Conservation (phyloP, 2,329 filamentous ascomycete genomes). For the Pseudogymnoascus sp. region DNA sequence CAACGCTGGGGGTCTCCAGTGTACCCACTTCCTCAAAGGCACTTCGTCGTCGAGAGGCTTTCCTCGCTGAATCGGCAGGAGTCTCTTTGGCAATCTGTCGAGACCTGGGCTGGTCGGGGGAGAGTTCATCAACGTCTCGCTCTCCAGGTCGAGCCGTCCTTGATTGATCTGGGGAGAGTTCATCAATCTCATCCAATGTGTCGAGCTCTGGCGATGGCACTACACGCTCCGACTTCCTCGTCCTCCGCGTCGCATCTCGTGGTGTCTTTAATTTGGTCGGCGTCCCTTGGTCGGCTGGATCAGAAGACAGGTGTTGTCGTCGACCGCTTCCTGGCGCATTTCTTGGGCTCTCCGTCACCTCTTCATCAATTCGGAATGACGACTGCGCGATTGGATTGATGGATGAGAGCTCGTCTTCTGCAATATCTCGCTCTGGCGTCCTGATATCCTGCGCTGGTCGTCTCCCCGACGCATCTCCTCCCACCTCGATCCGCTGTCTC, state of each 20-base stretch:
- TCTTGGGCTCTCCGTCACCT: constrained; percentile 45
- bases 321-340: constrained; percentile 49
- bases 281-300: constrained; percentile 20
- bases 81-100: constrained; percentile 38
- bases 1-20: background rate
- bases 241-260: constrained; percentile 32
- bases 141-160: constrained; percentile 19
- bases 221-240: background rate
- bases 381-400: background rate
- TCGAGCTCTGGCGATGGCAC: constrained; percentile 8
- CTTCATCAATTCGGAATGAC: constrained; percentile 27
- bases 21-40: constrained; percentile 8
- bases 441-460: background rate
- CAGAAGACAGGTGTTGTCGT: constrained; percentile 23
- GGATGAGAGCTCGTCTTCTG: constrained; percentile 12
- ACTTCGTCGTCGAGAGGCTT: constrained; percentile 35
- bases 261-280: constrained; percentile 30
- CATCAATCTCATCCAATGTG: constrained; percentile 21
- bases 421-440: constrained; percentile 20
- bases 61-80: constrained; percentile 35
- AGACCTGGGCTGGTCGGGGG: background rate
- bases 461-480: constrained; percentile 12
- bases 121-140: constrained; percentile 15
- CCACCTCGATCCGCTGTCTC: constrained; percentile 20
- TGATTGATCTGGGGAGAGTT: constrained; percentile 26